Evolutionary conservation across 2,329 filamentous ascomycete species (phyloP).

Genomic region (Colletotrichum tamarilloi): DNA sequence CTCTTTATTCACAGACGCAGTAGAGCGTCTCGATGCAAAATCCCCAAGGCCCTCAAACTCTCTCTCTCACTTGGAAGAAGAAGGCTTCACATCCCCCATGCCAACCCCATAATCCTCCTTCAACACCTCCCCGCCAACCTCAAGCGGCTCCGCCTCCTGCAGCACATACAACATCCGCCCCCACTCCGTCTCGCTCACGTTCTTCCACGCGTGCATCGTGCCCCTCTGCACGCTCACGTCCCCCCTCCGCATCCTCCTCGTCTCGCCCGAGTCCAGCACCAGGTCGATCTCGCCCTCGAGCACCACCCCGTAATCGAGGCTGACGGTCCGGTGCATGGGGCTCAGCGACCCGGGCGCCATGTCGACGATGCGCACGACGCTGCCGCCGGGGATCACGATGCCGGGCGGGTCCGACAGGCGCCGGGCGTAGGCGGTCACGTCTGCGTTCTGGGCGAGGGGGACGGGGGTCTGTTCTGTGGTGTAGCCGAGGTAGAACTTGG

Average conservation of each 20-base stretch:
- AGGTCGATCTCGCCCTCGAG: slow-evolving; percentile 65
- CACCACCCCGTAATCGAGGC: slow-evolving; percentile 66
- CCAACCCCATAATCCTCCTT: slow-evolving; percentile 37
- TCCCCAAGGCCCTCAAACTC: no score
- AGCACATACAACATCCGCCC: slow-evolving; percentile 55
- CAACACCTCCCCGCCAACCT: slow-evolving; percentile 24
- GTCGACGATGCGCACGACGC: slow-evolving; percentile 60
- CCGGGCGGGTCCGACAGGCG: slow-evolving; percentile 41
- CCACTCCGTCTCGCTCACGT: slow-evolving; percentile 55
- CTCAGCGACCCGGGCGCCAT: slow-evolving; percentile 51
- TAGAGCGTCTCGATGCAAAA: no score
- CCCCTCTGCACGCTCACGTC: slow-evolving; percentile 67
- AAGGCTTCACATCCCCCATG: slow-evolving; percentile 37
- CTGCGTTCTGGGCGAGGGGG: slow-evolving; percentile 35
- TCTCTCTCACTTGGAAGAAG: slow-evolving; percentile 17
- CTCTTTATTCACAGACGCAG: no score
- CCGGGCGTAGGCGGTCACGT: slow-evolving; percentile 39
- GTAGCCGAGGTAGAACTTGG: slow-evolving; percentile 41
- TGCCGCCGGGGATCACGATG: slow-evolving; percentile 48
- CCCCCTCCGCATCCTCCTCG: slow-evolving; percentile 56
- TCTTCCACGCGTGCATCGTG: slow-evolving; percentile 66
- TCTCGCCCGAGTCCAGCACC: slow-evolving; percentile 62
- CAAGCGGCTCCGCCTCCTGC: slow-evolving; percentile 39
- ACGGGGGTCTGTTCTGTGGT: slow-evolving; percentile 41
- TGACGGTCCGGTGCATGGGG: slow-evolving; percentile 64